A percentile compares a stretch with the other conserved stretches of the same genome.
These are phyloP conservation scores for Pelargonium australe DNA, from an alignment of 441 rosid genomes.

Conservation along the genomic window DNA sequence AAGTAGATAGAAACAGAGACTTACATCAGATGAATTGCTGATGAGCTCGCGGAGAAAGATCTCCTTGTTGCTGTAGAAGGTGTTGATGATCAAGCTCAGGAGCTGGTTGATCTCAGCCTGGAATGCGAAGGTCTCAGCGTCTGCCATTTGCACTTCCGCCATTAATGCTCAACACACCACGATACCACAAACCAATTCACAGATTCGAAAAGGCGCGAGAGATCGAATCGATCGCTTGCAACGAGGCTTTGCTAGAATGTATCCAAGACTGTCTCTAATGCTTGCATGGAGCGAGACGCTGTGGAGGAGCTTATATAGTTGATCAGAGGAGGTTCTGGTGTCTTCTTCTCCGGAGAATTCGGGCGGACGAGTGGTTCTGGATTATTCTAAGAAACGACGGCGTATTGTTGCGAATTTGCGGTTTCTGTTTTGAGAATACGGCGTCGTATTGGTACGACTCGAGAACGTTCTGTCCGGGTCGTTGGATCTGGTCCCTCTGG, in stretches of 20 bases:
- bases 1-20: not conserved
- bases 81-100: slow-evolving; percentile 65
- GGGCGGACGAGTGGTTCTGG: slow-evolving; percentile 35
- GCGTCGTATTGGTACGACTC: no score
- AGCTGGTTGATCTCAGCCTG: slow-evolving; percentile 30
- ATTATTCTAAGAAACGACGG: slow-evolving; percentile 30
- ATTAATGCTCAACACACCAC: not conserved
- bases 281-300: not conserved
- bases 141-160: slow-evolving; percentile 31
- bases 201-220: not conserved
- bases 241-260: no score
- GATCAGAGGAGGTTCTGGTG: slow-evolving; percentile 22
- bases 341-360: slow-evolving; percentile 23
- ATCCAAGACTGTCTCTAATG: no score
- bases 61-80: slow-evolving; percentile 83
- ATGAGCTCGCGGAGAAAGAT: slow-evolving; percentile 77
- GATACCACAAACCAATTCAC: not conserved
- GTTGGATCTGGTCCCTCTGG: no score
- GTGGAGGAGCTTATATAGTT: slow-evolving; percentile 21
- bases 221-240: not conserved
- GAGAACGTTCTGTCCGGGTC: no score
- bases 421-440: no score
- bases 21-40: slow-evolving; percentile 76
- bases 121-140: slow-evolving; percentile 62
- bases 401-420: not conserved